phyloP scores from a whole-genome alignment of 345 rosid species.

The Streptanthus diversifolius region DNA sequence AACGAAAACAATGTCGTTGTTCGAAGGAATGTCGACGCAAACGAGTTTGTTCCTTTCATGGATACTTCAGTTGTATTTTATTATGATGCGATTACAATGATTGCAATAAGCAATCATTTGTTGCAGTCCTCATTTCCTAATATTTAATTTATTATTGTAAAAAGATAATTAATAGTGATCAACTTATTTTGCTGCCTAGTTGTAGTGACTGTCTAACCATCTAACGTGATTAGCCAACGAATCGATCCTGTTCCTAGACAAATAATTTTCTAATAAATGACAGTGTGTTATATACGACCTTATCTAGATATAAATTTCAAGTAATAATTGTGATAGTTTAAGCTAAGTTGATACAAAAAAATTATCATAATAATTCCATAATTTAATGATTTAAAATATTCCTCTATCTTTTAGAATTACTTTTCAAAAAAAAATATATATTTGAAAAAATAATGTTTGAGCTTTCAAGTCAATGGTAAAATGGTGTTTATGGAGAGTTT shows the following conservation, averaged over 20 bases:
- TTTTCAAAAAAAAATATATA: too few relatives aligned
- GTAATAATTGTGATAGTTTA: neutral
- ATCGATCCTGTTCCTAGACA: conserved; percentile 12
- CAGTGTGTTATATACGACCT: neutral
- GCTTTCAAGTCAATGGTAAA: neutral
- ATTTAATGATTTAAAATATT: neutral
- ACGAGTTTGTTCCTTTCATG: conserved; percentile 3
- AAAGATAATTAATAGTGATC: neutral
- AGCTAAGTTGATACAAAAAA: too few relatives aligned
- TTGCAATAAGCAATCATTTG: conserved; percentile 20
- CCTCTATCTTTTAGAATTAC: neutral
- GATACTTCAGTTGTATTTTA: neutral
- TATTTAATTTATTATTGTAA: neutral
- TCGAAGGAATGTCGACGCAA: conserved; percentile 10
- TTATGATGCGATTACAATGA: conserved; percentile 20
- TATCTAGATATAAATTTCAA: neutral
- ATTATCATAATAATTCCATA: neutral
- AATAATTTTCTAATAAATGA: neutral
- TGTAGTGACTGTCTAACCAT: conserved; percentile 26
- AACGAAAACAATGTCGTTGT: conserved; percentile 11
- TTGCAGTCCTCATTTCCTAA: neutral
- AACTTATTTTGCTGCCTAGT: conserved; percentile 21
- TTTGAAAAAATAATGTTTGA: neutral
- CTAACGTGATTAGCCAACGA: conserved; percentile 35
- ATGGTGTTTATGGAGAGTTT: neutral